Conservation (phyloP, 164 flowering plant genomes). For the Buxus sempervirens region DNA sequence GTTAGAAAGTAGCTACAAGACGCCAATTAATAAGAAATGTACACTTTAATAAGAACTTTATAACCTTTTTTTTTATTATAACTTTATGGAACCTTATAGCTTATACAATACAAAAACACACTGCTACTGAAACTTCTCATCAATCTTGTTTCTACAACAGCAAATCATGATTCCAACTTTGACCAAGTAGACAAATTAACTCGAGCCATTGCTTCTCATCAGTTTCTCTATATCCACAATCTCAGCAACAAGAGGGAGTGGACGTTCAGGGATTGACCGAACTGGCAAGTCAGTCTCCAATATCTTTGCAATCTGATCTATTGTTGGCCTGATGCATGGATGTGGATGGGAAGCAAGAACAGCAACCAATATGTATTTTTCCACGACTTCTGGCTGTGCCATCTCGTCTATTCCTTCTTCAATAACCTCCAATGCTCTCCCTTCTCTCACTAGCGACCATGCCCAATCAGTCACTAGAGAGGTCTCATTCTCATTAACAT, state of each 20-base stretch:
- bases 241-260: conserved; percentile 41
- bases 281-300: conserved; percentile 47
- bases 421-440: conserved; percentile 41
- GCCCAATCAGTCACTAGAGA: conserved; percentile 56
- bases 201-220: conserved; percentile 37
- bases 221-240: conserved; percentile 45
- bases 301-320: conserved; percentile 67
- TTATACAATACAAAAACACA: too few species aligned
- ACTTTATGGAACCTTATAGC: too few species aligned
- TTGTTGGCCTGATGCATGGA: conserved; percentile 56
- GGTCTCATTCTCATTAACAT: conserved; percentile 28
- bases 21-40: too few species aligned
- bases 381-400: conserved; percentile 35
- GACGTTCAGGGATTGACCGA: conserved; percentile 53
- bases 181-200: conserved; percentile 30
- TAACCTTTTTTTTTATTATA: too few species aligned
- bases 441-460: conserved; percentile 48
- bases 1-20: too few species aligned
- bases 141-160: too few species aligned
- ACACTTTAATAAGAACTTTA: too few species aligned
- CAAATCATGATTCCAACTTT: too few species aligned
- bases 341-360: conserved; percentile 59
- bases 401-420: conserved; percentile 52
- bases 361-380: conserved; percentile 50
- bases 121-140: too few species aligned